Base-by-base conservation (phyloP, 148 eudicot species). In the Rhododendron williamsianum region DNA sequence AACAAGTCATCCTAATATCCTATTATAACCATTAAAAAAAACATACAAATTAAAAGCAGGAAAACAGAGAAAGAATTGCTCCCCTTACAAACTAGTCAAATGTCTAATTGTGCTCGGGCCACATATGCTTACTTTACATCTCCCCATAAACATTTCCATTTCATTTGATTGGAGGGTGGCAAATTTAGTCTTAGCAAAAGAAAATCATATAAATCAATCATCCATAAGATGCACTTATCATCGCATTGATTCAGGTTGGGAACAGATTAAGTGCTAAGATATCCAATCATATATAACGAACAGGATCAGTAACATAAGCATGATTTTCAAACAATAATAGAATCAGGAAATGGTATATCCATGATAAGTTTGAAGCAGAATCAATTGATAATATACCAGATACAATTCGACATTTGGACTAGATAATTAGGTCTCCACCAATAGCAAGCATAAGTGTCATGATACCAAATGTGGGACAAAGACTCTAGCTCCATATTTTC, bases 21-120 rank as follows among this genome's bases (percentile, higher is more conserved):
- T 3, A 33, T 65, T 23, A 23, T 76, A 84, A 52, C 4, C 67
- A 43, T 18, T 49, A 23, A 36, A 8, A 1, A 12, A 35, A 41
- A 41, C 45, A 51, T 36, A 74, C n/a, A 73, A 76, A 67, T 71
- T 51, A 30, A 51, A 87, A 82, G 79, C 27, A 72, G 48, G 60
- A 72, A 84, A 82, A 56, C 30, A 4, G 38, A 36, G 78, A 21
- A 48, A 48, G 72, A 78, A 76, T 76, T 43, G 51, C 80, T 41
- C 51, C 80, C 30, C 30, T 76, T 36, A 1, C 21, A 74, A 35
- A 41, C 49, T 41, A 33, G 52, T 80, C 67, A 51, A 5, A 81
- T 13, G 51, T 21, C 35, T 72, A 19, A 18, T 35, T 74, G 56
- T 46, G 33, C 81, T 78, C 16, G 52, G 87, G 69, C 58, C 52